Evolutionary conservation across 2,329 filamentous ascomycete genomes (phyloP).

Genomic region (Zarea fungicola): DNA sequence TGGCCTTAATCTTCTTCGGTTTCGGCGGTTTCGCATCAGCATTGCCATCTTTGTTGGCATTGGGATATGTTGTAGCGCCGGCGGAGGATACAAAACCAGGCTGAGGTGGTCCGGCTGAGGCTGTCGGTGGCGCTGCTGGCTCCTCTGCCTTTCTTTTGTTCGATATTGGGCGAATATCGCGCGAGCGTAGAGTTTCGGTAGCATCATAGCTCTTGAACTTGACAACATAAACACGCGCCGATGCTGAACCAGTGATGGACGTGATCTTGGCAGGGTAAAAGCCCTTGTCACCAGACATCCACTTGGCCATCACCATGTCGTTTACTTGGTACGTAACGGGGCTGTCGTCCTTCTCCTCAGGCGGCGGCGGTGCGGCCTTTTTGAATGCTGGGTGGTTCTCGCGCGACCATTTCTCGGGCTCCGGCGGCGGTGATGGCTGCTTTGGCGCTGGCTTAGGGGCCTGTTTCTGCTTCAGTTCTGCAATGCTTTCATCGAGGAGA

Average conservation of each 20-base stretch:
- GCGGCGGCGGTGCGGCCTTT: conserved; percentile 36
- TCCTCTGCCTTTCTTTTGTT: conserved; percentile 85
- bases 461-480: conserved; percentile 62
- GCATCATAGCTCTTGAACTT: conserved; percentile 90
- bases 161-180: conserved; percentile 76
- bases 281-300: conserved; percentile 79
- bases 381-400: conserved; percentile 76
- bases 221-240: conserved; percentile 86
- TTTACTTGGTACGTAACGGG: conserved; percentile 72
- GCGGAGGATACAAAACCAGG: conserved; percentile 47
- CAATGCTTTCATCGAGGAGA: conserved; percentile 73
- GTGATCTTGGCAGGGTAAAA: conserved; percentile 93
- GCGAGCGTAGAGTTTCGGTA: conserved; percentile 73
- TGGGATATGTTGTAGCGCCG: conserved; percentile 53
- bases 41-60: conserved; percentile 57
- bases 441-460: conserved; percentile 41
- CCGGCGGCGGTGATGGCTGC: conserved; percentile 44
- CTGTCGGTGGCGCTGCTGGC: conserved; percentile 48
- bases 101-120: conserved; percentile 30
- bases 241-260: conserved; percentile 87
- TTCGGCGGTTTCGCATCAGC: conserved; percentile 65
- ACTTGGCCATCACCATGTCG: conserved; percentile 85
- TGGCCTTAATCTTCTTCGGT: conserved; percentile 87
- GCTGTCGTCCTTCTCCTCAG: conserved; percentile 48
- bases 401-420: conserved; percentile 69